Conservation (phyloP, 495 filamentous ascomycete genomes). For the Letharia lupina region DNA sequence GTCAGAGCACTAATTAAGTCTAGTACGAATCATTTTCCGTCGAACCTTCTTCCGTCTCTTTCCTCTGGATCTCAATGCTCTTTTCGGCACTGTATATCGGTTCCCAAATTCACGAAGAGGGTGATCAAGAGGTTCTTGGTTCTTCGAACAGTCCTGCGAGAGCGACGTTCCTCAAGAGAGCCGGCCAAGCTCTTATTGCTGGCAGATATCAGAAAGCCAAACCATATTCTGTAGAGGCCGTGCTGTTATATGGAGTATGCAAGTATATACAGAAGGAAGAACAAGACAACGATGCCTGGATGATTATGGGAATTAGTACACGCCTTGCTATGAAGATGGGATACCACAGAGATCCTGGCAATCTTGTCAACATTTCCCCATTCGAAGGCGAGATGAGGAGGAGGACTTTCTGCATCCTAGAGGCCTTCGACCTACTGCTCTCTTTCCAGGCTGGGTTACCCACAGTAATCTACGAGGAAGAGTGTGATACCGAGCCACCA, state of each 20-base stretch:
- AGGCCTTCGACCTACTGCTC: conserved; percentile 30
- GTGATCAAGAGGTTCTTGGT: conserved; percentile 26
- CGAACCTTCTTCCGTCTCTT: conserved; percentile 36
- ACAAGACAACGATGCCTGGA: conserved; percentile 39
- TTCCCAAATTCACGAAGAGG: neutral
- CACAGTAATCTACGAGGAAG: conserved; percentile 39
- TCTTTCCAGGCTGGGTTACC: conserved; percentile 48
- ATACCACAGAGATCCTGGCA: conserved; percentile 42
- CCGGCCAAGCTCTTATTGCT: conserved; percentile 34
- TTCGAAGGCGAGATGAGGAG: conserved; percentile 35
- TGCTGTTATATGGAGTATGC: conserved; percentile 40
- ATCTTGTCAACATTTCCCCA: conserved; percentile 21
- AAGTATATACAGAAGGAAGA: conserved; percentile 39
- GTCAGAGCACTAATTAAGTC: conserved; percentile 24
- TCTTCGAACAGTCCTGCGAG: conserved; percentile 15
- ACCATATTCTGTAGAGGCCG: conserved; percentile 39
- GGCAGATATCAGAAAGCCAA: conserved; percentile 39
- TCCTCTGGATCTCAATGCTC: conserved; percentile 42
- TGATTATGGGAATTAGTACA: conserved; percentile 39
- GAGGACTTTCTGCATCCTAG: conserved; percentile 30
- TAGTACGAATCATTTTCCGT: conserved; percentile 35
- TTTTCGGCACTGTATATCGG: conserved; percentile 35
- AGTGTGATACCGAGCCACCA: conserved; percentile 40
- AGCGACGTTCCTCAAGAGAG: conserved; percentile 1
- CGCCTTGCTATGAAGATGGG: conserved; percentile 49